Evolutionary conservation across 164 flowering plant species (phyloP), one percentile per base, ranked within the genome.

Genomic region (Annona cherimola): DNA sequence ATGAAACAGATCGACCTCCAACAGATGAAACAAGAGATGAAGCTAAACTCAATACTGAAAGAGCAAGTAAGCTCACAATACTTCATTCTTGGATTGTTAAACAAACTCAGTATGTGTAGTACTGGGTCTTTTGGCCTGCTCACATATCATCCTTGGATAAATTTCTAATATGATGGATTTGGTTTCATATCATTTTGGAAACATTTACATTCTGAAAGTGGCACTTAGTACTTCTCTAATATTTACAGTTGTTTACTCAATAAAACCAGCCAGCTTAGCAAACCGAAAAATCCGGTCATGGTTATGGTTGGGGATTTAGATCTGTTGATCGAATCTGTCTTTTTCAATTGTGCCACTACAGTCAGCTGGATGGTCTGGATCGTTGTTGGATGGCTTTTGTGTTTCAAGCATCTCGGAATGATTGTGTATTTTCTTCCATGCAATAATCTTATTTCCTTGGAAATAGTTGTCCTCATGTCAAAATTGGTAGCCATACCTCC

Each of bases 11-110:
- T 85, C 67, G 70, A 75, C 50, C 83, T 95, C 45, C 93, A 86
- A 73, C 89, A 84, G 76, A 71, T 88, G 77, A 87, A 78, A 77
- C 84, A 91, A 62, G 88, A 85, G 80, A 78, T 86, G 74, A 91
- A 86, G 86, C 80, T 95, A 55, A 76, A 84, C 71, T 75, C 80
- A 6, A 78, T 89, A 76, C 75, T 93, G 76, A 83, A 81, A 68
- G 83, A 81, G 63, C 98, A 95, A 81, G 99, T 93, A 84, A 80
- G 62, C 42, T 43, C 26, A 61, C 68, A 26, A 9, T 40, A 4
- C 14, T 50, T 69, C 55, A 11, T 69, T 41, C 54, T 3, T 40
- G 8, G 18, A 40, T 55, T 39, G 14, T 40, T 57, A 7, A 2
- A 55, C 2, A 50, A 50, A 50, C 57, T 50, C 14, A 16, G 57